Evolutionary conservation across 202 grass and related monocot species (phyloP).

Genomic region (Setaria italica): DNA sequence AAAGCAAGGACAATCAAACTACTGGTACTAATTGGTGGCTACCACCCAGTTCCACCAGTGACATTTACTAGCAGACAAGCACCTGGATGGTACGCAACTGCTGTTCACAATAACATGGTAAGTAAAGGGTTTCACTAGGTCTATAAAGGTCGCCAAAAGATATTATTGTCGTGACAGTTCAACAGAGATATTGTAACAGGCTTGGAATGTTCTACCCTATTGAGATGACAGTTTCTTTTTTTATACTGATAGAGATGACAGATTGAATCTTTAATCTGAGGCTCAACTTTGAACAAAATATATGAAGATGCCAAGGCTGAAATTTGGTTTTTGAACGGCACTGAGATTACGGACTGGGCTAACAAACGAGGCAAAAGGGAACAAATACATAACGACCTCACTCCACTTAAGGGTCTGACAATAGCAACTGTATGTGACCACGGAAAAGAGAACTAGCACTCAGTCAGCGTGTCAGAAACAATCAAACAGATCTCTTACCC

Average conservation of each 20-base stretch:
- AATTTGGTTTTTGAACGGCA: neutral
- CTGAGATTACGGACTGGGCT: neutral
- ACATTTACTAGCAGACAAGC: slow-evolving; percentile 38
- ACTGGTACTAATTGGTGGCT: neutral
- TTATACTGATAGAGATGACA: neutral
- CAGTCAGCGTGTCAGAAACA: slow-evolving; percentile 43
- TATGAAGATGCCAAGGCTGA: neutral
- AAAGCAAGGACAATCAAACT: neutral
- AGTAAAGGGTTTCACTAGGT: neutral
- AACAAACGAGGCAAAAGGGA: slow-evolving; percentile 24
- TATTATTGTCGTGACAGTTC: neutral
- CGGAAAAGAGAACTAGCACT: slow-evolving; percentile 43
- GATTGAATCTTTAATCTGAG: neutral
- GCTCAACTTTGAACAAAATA: neutral
- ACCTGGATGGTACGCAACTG: slow-evolving; percentile 11
- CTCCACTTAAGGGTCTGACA: slow-evolving; percentile 41
- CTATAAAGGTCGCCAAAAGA: neutral
- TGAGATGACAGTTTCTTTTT: neutral
- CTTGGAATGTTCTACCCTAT: neutral
- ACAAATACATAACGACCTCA: slow-evolving; percentile 33
- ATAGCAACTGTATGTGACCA: slow-evolving; percentile 56
- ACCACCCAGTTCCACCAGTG: slow-evolving; percentile 17
- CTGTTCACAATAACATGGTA: neutral
- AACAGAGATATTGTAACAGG: neutral
- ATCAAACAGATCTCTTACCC: slow-evolving; percentile 38